Base-by-base conservation (phyloP, 2,329 filamentous ascomycete genomes). In the Teratosphaeria nubilosa region DNA sequence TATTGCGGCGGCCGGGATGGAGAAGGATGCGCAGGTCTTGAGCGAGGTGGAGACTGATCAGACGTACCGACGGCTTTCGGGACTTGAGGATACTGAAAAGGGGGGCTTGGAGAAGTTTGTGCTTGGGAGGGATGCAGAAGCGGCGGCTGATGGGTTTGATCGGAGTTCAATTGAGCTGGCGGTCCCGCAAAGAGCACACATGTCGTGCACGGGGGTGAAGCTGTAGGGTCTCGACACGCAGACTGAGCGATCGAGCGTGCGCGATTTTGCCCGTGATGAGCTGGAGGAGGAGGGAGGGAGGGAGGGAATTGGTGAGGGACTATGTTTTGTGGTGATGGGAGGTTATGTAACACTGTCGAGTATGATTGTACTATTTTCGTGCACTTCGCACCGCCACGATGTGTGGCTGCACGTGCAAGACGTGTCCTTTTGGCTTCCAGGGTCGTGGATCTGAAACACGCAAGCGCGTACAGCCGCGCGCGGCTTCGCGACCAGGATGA, bases 241-340 rank as follows among this genome's bases (percentile, higher is more conserved):
- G 80, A 16, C 71, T 79, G 14, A 80, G 78, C 1, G 76, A 80
- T 62, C 70, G 80, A 51, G 79, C 77, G 0, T 71, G 79, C 24
- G 75, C 77, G 62, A 16, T 80, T 4, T 30, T 30, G 27, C 27
- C 1, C 5, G 27, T 30, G 27, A 7, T 30, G 65, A 61, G 54
- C 51, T 65, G 45, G 51, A 67, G 22, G 63, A 67, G 1, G 63
- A 66, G 3, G 22, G 64, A 74, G 56, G 68, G 73, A n/a, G 65
- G 65, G 10, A 60, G 62, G 1, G 41, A 11, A 11, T 20, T 48
- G 41, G 20, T 48, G 16, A 48, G 16, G 41, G 41, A 48, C 10
- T 48, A 48, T 48, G 41, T 48, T 1, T n/a, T 24, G 5, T 48
- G 41, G 41, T 48, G 34, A 41, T 14, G 20, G n/a, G 3, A 10